Percentiles rank a stretch among this genome's conserved stretches.
phyloP scores from a whole-genome alignment of 495 filamentous ascomycete species.

The Xylaria grammica region DNA sequence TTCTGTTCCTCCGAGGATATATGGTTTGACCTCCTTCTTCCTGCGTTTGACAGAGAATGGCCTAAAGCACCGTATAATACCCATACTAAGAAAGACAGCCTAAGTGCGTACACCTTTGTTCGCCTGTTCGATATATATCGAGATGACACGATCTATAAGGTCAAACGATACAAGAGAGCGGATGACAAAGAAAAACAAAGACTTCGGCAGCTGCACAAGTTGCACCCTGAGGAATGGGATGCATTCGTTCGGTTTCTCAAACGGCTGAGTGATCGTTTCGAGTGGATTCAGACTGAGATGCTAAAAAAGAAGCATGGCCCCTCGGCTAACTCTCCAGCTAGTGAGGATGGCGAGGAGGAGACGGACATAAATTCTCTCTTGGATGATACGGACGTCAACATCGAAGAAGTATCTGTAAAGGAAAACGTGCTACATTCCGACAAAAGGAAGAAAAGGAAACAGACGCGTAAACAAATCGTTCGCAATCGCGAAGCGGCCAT shows the following conservation, averaged over 20 bases:
- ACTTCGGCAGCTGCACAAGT: slow-evolving; percentile 8
- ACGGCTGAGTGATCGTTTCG: slow-evolving; percentile 31
- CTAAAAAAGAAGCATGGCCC: neutral
- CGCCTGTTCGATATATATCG: slow-evolving; percentile 31
- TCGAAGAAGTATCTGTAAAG: slow-evolving; percentile 23
- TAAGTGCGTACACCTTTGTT: slow-evolving; percentile 25
- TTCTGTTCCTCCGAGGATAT: neutral
- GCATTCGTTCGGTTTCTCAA: slow-evolving; percentile 25
- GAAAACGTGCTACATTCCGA: slow-evolving; percentile 11
- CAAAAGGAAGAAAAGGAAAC: slow-evolving; percentile 32
- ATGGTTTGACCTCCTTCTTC: slow-evolving; percentile 15
- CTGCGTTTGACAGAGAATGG: slow-evolving; percentile 14
- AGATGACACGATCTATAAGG: slow-evolving; percentile 6
- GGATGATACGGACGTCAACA: slow-evolving; percentile 15
- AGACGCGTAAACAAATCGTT: slow-evolving; percentile 55
- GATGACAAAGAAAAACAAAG: slow-evolving; percentile 14
- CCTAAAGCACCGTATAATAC: slow-evolving; percentile 25
- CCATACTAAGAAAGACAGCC: slow-evolving; percentile 8
- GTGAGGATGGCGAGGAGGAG: neutral
- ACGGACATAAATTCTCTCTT: slow-evolving; percentile 4
- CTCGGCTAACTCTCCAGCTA: neutral
- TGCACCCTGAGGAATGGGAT: neutral
- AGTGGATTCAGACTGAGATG: slow-evolving; percentile 16
- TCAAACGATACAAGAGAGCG: slow-evolving; percentile 25
- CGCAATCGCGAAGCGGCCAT: slow-evolving; percentile 54